A percentile compares a stretch with the other conserved stretches of the same genome.
phyloP scores from a whole-genome alignment of 2,329 filamentous ascomycete species.

The Coniochaeta sp. region DNA sequence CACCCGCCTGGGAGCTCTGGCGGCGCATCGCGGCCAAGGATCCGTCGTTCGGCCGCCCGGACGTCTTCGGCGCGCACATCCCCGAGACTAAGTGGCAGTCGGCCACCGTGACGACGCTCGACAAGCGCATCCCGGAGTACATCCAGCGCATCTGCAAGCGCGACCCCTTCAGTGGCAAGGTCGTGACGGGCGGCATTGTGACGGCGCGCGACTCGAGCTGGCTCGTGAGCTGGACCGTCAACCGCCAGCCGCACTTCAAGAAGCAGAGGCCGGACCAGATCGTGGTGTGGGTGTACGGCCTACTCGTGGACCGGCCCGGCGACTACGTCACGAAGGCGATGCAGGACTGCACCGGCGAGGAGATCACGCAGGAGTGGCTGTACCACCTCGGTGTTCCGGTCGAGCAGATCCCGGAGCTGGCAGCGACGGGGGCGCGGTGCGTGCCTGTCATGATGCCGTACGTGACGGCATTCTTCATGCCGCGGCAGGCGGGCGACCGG shows the following conservation, averaged over 20 bases:
- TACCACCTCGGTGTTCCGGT: constrained; percentile 27
- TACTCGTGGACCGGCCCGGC: constrained; percentile 27
- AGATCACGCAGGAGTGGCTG: constrained; percentile 31
- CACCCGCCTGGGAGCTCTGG: constrained; percentile 34
- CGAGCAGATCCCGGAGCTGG: constrained; percentile 16
- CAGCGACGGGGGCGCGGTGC: constrained; percentile 17
- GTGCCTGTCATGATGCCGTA: constrained; percentile 33
- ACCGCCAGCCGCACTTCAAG: constrained; percentile 32
- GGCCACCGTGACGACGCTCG: constrained; percentile 31
- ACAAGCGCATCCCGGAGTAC: constrained; percentile 19
- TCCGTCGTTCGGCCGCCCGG: constrained; percentile 28
- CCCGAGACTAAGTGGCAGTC: constrained; percentile 29
- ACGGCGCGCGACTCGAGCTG: constrained; percentile 30
- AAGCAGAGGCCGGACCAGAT: constrained; percentile 24
- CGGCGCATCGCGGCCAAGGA: constrained; percentile 26
- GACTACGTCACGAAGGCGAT: constrained; percentile 31
- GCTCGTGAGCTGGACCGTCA: constrained; percentile 31
- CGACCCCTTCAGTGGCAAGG: constrained; percentile 21
- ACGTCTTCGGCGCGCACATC: constrained; percentile 30
- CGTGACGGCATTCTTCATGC: constrained; percentile 28
- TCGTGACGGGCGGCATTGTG: constrained; percentile 26
- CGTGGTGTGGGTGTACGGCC: constrained; percentile 32
- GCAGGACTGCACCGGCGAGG: constrained; percentile 29
- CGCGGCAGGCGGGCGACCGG: constrained; percentile 25
- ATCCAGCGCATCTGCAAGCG: constrained; percentile 22